A percentile compares a stretch with the other conserved stretches of the same genome.
Evolutionary conservation across 805 yeast genomes (phyloP).

Genomic region (Huiozyma naganishii): DNA sequence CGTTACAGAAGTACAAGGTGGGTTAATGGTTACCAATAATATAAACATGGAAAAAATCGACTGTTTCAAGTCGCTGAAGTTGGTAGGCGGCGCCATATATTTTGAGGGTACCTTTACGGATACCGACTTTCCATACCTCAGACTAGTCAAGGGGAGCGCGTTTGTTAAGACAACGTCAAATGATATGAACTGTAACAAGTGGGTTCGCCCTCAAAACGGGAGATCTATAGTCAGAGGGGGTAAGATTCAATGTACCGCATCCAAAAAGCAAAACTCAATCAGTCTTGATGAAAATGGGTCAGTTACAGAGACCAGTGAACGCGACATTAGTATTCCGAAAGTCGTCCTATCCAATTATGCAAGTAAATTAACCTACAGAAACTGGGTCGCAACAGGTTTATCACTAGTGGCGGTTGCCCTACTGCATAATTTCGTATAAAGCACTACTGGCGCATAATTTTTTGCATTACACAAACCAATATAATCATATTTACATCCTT

Average conservation of each 20-base stretch:
- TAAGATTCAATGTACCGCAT: constrained; percentile 51
- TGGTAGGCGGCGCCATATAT: constrained; percentile 74
- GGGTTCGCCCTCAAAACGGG: constrained; percentile 44
- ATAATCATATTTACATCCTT: no score
- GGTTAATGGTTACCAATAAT: constrained; percentile 60
- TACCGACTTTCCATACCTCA: constrained; percentile 41
- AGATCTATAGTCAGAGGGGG: constrained; percentile 63
- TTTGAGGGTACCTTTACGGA: constrained; percentile 54
- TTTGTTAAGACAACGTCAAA: constrained; percentile 41
- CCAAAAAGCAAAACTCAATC: constrained; percentile 32
- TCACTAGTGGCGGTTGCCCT: background rate
- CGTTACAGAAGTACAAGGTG: constrained; percentile 61
- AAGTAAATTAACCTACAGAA: background rate
- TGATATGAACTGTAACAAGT: constrained; percentile 49
- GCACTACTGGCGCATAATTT: no score
- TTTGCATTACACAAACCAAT: no score
- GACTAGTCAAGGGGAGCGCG: constrained; percentile 70
- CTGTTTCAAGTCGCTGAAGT: constrained; percentile 47
- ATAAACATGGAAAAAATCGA: constrained; percentile 39
- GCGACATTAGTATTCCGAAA: background rate
- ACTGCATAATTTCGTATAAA: background rate
- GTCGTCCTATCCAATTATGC: background rate
- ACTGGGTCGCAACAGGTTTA: background rate
- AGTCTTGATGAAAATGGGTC: constrained; percentile 39
- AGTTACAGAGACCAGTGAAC: constrained; percentile 20